Conservation (phyloP, 805 yeast genomes). For the Millerozyma acaciae region DNA sequence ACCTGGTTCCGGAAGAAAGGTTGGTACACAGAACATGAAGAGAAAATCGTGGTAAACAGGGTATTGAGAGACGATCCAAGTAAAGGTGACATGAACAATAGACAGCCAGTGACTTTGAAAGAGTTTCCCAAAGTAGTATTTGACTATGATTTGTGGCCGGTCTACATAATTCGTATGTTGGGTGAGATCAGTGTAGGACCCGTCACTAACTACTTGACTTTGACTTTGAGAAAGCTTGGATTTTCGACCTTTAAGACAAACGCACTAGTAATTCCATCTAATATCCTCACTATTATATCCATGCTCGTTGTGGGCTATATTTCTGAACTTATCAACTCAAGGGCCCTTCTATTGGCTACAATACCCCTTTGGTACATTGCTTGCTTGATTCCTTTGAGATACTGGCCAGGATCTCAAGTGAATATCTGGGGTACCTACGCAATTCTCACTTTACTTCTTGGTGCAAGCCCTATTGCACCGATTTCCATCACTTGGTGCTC, state of each 20-base stretch:
- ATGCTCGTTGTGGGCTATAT: constrained; percentile 20
- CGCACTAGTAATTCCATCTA: constrained; percentile 49
- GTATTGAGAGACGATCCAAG: constrained; percentile 26
- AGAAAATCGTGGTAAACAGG: constrained; percentile 24
- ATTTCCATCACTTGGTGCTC: constrained; percentile 60
- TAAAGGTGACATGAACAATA: constrained; percentile 27
- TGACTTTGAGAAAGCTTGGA: constrained; percentile 46
- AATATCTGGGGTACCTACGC: constrained; percentile 42
- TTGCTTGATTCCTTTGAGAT: constrained; percentile 25
- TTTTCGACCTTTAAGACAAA: constrained; percentile 52
- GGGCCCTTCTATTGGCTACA: constrained; percentile 14
- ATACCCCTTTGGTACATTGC: constrained; percentile 18
- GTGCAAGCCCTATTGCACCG: constrained; percentile 48
- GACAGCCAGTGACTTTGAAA: constrained; percentile 20
- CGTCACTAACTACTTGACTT: constrained; percentile 38
- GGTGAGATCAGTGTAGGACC: constrained; percentile 18
- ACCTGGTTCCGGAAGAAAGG: constrained; percentile 47
- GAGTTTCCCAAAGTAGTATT: constrained; percentile 14
- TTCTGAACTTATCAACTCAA: constrained; percentile 20
- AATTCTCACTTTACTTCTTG: constrained; percentile 35
- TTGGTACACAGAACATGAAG: constrained; percentile 24
- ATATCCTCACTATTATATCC: constrained; percentile 22
- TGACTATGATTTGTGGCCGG: constrained; percentile 26
- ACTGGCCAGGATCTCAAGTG: constrained; percentile 38
- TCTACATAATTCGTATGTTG: constrained; percentile 37